Base-by-base conservation (phyloP, 2,329 filamentous ascomycete species). In the Aspergillus fumigatiaffinis region DNA sequence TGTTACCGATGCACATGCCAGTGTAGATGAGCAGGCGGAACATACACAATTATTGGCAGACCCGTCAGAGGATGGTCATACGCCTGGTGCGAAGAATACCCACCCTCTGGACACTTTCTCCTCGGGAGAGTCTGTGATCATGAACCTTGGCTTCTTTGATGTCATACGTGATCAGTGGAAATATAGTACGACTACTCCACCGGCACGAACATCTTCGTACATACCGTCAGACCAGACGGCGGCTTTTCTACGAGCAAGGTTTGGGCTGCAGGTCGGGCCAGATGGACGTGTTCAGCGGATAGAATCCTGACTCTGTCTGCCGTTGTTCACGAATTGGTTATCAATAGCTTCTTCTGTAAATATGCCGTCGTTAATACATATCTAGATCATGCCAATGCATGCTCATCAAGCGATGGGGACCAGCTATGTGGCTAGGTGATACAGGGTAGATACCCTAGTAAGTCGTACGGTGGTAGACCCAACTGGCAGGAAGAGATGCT, bases 81-180 rank as follows among this genome's bases (percentile, higher is more conserved):
- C 47, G 28, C 52, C 55, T 23, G 52, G 48, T 10, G 55, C 59
- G 8, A 67, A 66, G 38, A 63, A 70, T 12, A 63, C 58, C 47
- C 75, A 77, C 61, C 70, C 75, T 1, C 61, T 77, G 48, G 76
- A 77, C 57, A 54, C 57, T 14, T 77, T 74, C 54, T 53, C 67
- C 4, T 71, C 74, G 3, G 76, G 76, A 0, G 69, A 74, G 55
- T 65, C 70, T 2, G 59, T 76, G 6, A 68, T 78, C 57, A 63
- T 75, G 65, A 68, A 77, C 21, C 63, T 76, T 59, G 65, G 72
- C 25, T 52, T 78, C 8, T 54, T 72, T 12, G 60, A 65, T 46
- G 69, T 71, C 4, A 66, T 78, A 29, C 66, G 69, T 12, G 71
- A 75, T 52, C 76, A 78, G 57, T 78, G 74, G 76, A 56, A 59